These are phyloP conservation scores for Omphalotus olearius DNA, from an alignment of 1,284 basidiomycete species.

Conservation along the genomic window DNA sequence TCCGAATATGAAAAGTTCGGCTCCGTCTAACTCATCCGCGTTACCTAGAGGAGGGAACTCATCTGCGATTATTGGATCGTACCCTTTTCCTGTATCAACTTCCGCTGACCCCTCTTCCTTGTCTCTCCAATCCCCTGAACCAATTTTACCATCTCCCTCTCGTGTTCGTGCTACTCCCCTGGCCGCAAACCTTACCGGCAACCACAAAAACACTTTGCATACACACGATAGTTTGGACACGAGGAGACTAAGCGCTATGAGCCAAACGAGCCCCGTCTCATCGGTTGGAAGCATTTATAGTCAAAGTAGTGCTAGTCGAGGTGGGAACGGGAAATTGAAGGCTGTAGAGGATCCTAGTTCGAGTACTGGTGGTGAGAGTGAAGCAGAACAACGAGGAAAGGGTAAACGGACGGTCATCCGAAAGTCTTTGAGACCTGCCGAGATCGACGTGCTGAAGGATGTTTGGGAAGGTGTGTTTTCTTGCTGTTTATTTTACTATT, in stretches of 20 bases:
- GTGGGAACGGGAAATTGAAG: background rate
- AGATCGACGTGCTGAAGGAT: background rate
- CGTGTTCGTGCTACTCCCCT: too few species aligned
- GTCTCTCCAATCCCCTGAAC: background rate
- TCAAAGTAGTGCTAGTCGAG: background rate
- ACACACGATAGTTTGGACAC: too few species aligned
- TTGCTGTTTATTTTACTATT: background rate
- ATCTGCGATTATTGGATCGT: background rate
- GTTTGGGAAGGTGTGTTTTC: constrained; percentile 6
- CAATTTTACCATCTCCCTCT: background rate
- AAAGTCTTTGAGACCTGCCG: background rate
- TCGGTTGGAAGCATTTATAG: background rate
- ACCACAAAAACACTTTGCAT: too few species aligned
- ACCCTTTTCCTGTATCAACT: background rate
- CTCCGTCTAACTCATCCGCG: background rate
- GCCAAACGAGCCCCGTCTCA: too few species aligned
- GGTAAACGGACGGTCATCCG: background rate
- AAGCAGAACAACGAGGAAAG: background rate
- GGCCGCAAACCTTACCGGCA: too few species aligned
- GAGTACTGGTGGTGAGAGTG: background rate
- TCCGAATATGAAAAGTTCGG: background rate
- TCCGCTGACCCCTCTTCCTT: background rate
- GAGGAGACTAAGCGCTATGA: too few species aligned
- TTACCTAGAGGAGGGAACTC: background rate
- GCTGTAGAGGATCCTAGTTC: background rate